These are phyloP conservation scores for Lasiodiplodia sp. DNA, from an alignment of 2,329 filamentous ascomycete genomes.

Conservation along the genomic window DNA sequence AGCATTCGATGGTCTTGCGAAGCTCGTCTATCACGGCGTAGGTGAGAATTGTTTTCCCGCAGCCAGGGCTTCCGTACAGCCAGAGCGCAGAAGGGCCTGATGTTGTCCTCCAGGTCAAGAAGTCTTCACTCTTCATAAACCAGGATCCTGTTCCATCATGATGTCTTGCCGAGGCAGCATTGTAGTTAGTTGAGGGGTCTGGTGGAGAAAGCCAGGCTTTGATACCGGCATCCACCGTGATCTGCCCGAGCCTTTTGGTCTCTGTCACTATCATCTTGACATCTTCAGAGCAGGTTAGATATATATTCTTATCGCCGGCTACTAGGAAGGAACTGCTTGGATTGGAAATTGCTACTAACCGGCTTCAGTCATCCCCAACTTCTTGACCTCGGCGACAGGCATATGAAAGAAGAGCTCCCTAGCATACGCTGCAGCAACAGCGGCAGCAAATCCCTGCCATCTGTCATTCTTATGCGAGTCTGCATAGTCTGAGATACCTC, in stretches of 20 bases:
- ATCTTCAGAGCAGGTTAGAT: background rate
- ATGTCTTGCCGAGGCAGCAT: background rate
- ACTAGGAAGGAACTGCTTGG: too few species aligned
- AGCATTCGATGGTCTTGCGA: background rate
- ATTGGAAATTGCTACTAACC: too few species aligned
- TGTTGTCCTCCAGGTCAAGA: background rate
- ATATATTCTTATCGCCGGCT: too few species aligned
- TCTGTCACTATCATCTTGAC: background rate
- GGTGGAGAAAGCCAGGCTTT: background rate
- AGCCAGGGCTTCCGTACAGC: background rate
- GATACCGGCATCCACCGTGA: too few species aligned
- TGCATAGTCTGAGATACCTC: slow-evolving; percentile 39
- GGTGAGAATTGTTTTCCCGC: slow-evolving; percentile 7
- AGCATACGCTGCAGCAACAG: slow-evolving; percentile 33
- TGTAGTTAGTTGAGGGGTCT: background rate
- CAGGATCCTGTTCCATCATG: background rate
- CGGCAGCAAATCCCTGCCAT: slow-evolving; percentile 37
- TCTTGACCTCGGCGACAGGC: background rate
- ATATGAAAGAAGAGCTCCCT: slow-evolving; percentile 34
- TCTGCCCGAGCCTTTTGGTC: background rate
- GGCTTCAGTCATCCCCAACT: too few species aligned
- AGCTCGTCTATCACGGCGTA: background rate
- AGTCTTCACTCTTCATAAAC: background rate
- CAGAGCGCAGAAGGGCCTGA: background rate
- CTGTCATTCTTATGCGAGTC: slow-evolving; percentile 39